Conservation (phyloP, 352 stramenopile genomes). For the Phytopythium oedochilum region DNA sequence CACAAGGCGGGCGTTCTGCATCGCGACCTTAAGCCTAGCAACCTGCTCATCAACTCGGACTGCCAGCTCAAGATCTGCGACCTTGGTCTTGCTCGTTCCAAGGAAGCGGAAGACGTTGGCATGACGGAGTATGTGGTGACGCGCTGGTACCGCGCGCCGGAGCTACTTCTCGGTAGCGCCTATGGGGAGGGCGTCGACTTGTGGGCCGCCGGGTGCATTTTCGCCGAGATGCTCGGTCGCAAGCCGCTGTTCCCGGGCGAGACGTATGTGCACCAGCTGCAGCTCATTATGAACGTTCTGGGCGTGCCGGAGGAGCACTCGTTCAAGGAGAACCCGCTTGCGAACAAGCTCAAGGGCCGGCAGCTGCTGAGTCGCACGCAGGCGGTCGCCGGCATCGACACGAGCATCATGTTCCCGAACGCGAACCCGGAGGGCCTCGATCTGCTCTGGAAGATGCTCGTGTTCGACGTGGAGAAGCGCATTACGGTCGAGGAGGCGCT, state of each 20-base stretch:
- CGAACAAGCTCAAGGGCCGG: constrained; percentile 85
- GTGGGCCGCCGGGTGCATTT: constrained; percentile 85
- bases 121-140: constrained; percentile 92
- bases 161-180: constrained; percentile 79
- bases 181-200: constrained; percentile 84
- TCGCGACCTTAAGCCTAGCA: constrained; percentile 84
- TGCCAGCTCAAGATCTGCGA: constrained; percentile 97
- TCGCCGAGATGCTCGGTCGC: constrained; percentile 83
- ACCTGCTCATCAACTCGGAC: constrained; percentile 90
- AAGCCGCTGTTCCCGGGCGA: constrained; percentile 84
- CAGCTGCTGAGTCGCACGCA: constrained; percentile 82
- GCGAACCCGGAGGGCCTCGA: constrained; percentile 81
- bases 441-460: constrained; percentile 85
- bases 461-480: constrained; percentile 93
- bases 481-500: constrained; percentile 96
- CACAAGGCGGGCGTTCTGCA: constrained; percentile 81
- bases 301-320: constrained; percentile 83
- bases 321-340: constrained; percentile 85
- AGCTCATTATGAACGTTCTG: constrained; percentile 88
- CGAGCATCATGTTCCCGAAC: constrained; percentile 80
- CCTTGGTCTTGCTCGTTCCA: constrained; percentile 90
- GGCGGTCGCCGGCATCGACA: constrained; percentile 75
- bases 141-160: constrained; percentile 84
- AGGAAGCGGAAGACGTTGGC: constrained; percentile 81
- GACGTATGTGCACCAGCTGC: constrained; percentile 85